Evolutionary conservation across 352 stramenopile genomes (phyloP), one percentile per base, ranked within the genome.

Genomic region (Phytophthora meadii): DNA sequence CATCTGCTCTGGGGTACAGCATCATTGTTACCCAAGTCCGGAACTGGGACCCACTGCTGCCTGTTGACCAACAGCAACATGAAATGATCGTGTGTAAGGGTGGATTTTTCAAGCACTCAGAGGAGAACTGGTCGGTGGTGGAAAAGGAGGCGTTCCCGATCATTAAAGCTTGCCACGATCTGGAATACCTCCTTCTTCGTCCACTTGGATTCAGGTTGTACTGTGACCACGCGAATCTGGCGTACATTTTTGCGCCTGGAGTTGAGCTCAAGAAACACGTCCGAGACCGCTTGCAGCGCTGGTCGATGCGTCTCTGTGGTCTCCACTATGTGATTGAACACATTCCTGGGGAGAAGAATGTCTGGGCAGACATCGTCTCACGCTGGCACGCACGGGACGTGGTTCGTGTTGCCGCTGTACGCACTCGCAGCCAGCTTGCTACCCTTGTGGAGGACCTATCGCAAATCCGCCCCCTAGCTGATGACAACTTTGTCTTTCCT

Each of bases 281-380:
- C 4, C 11, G 54, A 37, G 49, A 47, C 5, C 28, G 53, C 1
- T 34, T 79, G 0, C 44, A 58, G 5, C 61, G 56, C 1, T 78
- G 70, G 65, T 44, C 56, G 0, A 54, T 65, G 45, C 28, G 34
- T 0, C 30, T 72, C 3, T 40, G 25, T 34, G 55, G 42, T 0
- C 36, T 68, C 1, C 61, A 47, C n/a, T 75, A 79, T 24, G 15
- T 46, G 0, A 73, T 73, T 11, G 44, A 70, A 4, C 65, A 70
- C 22, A 64, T 65, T 11, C 5, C 27, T n/a, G n/a, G n/a, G n/a
- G n/a, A n/a, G n/a, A n/a, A n/a, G n/a, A n/a, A n/a, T n/a, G n/a
- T n/a, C n/a, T n/a, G n/a, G n/a, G n/a, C n/a, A n/a, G n/a, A n/a
- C n/a, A n/a, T n/a, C n/a, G n/a, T n/a, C n/a, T n/a, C n/a, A n/a